These are phyloP conservation scores for Diaporthe aspalathi DNA, from an alignment of 2,329 filamentous ascomycete species.

Conservation along the genomic window DNA sequence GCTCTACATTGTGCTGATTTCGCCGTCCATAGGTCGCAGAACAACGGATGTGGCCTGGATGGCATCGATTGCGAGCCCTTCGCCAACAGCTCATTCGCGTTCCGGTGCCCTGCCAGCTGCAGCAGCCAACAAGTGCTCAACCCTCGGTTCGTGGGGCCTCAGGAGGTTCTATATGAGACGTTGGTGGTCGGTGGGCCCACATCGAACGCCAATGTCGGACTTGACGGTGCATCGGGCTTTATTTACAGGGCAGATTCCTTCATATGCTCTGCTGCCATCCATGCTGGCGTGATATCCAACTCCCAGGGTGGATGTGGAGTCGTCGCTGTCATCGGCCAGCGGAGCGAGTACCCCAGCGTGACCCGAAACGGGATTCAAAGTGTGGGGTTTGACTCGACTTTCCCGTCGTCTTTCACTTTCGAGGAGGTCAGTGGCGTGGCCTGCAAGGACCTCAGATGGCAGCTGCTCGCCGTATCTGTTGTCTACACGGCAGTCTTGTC, in stretches of 20 bases:
- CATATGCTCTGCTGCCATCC: conserved; percentile 37
- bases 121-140: conserved; percentile 36
- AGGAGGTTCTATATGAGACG: conserved; percentile 37
- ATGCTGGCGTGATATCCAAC: conserved; percentile 34
- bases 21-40: conserved; percentile 27
- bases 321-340: conserved; percentile 35
- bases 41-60: conserved; percentile 35
- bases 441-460: conserved; percentile 63
- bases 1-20: conserved; percentile 14
- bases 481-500: conserved; percentile 72
- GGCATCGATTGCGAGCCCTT: conserved; percentile 35
- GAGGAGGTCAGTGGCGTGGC: conserved; percentile 57
- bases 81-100: conserved; percentile 35
- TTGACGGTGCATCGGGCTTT: conserved; percentile 18
- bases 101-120: conserved; percentile 37
- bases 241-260: conserved; percentile 37
- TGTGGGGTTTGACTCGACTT: conserved; percentile 74
- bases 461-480: conserved; percentile 74
- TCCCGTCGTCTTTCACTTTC: conserved; percentile 78
- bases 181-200: conserved; percentile 36
- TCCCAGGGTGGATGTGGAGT: conserved; percentile 34
- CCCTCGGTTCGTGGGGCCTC: conserved; percentile 32
- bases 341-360: conserved; percentile 53
- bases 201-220: background rate
- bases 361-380: conserved; percentile 68